Evolutionary conservation across 2,329 filamentous ascomycete genomes (phyloP).

Genomic region (Aspergillus sp.): DNA sequence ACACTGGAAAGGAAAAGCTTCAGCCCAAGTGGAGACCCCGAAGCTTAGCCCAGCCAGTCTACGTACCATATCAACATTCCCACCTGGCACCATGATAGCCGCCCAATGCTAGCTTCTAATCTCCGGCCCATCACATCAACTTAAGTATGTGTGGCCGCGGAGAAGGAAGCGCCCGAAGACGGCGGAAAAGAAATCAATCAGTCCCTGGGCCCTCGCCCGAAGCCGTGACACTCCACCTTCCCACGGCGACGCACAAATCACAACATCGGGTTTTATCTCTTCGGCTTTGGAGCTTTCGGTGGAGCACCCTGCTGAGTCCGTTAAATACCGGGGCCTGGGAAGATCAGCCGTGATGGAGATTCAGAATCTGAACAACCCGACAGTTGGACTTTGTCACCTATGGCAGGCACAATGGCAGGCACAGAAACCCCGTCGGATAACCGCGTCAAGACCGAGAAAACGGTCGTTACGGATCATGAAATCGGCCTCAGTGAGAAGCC

Average conservation of each 20-base stretch:
- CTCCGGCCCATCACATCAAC: no score
- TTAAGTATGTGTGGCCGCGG: not conserved
- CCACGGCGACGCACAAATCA: not conserved
- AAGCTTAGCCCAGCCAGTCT: slow-evolving; percentile 1
- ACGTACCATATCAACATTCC: not conserved
- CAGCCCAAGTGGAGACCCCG: not conserved
- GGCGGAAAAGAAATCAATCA: no score
- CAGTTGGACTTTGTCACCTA: not conserved
- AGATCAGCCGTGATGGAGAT: not conserved
- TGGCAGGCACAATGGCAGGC: not conserved
- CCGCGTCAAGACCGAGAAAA: not conserved
- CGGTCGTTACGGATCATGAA: not conserved
- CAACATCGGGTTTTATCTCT: not conserved
- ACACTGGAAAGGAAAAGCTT: not conserved
- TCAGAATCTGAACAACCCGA: not conserved
- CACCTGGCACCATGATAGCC: not conserved
- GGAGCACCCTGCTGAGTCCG: no score
- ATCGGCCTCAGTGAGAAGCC: not conserved
- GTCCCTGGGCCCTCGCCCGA: not conserved
- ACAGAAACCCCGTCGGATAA: not conserved
- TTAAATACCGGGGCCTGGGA: not conserved
- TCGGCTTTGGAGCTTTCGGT: not conserved
- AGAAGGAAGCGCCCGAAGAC: not conserved
- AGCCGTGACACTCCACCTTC: not conserved
- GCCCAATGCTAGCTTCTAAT: no score